Evolutionary conservation across 2,329 filamentous ascomycete genomes (phyloP).

Genomic region (Cercospora zeae-maydis): DNA sequence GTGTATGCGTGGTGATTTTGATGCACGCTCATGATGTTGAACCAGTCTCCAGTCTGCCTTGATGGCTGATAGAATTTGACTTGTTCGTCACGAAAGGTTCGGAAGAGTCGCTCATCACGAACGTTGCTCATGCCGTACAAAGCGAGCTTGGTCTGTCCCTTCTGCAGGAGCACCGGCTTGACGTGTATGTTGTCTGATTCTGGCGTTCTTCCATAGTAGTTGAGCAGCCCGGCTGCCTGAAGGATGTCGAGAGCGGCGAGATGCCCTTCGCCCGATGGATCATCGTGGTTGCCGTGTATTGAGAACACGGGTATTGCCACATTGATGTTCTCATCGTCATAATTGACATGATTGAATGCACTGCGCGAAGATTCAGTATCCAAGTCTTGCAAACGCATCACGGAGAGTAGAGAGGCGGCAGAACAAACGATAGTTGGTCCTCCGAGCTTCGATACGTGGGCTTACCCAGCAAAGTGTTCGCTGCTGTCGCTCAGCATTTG

Average conservation of each 20-base stretch:
- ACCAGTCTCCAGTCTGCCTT: constrained; percentile 82
- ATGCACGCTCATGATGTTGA: constrained; percentile 91
- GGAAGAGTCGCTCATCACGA: constrained; percentile 87
- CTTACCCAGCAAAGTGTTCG: constrained; percentile 66
- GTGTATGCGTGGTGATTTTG: constrained; percentile 95
- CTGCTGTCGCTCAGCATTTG: constrained; percentile 92
- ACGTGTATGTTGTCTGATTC: constrained; percentile 91
- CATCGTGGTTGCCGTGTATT: constrained; percentile 97
- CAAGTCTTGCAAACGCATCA: background rate
- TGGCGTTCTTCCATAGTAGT: constrained; percentile 90
- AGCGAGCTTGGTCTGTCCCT: constrained; percentile 86
- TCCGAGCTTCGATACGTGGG: background rate
- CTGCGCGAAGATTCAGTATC: constrained; percentile 31
- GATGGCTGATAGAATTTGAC: constrained; percentile 89
- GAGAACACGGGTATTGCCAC: constrained; percentile 96
- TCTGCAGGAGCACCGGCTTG: constrained; percentile 89
- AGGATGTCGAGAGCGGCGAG: constrained; percentile 86
- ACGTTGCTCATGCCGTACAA: constrained; percentile 95
- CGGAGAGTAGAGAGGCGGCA: background rate
- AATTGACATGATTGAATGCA: constrained; percentile 91
- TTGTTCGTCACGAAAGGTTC: constrained; percentile 87
- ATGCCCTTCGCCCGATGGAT: constrained; percentile 93
- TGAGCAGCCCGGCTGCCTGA: constrained; percentile 85
- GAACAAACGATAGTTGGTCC: background rate
- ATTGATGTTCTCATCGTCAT: constrained; percentile 96